Evolutionary conservation across 352 stramenopile genomes (phyloP).

Genomic region (Pythium phragmiticola): DNA sequence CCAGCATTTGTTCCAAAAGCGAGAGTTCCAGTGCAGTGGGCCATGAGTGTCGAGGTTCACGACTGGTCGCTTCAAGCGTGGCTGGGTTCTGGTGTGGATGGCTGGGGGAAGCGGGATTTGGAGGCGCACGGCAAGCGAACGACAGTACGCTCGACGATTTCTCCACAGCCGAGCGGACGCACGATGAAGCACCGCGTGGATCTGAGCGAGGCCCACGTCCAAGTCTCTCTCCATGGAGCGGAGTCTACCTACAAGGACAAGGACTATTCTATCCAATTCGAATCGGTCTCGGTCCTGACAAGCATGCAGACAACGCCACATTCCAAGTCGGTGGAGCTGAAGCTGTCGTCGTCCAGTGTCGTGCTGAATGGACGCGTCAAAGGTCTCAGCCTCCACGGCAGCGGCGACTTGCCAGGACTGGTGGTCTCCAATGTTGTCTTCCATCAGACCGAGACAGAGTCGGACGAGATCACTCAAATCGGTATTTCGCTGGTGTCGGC

Average conservation of each 20-base stretch:
- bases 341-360: conserved; percentile 12
- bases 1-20: neutral
- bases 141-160: conserved; percentile 10
- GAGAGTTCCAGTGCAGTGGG: conserved; percentile 17
- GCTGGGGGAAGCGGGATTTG: neutral
- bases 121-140: conserved; percentile 14
- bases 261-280: conserved; percentile 15
- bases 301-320: neutral
- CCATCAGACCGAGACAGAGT: conserved; percentile 13
- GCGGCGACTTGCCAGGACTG: conserved; percentile 2
- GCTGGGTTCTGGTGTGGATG: neutral
- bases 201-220: conserved; percentile 15
- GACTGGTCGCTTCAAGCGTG: conserved; percentile 20
- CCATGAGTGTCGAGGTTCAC: conserved; percentile 17
- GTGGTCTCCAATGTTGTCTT: conserved; percentile 15
- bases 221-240: conserved; percentile 4
- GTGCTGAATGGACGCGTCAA: conserved; percentile 9
- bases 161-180: conserved; percentile 16
- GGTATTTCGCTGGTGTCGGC: conserved; percentile 4
- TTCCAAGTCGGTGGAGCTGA: conserved; percentile 23
- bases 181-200: conserved; percentile 17
- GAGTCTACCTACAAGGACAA: neutral
- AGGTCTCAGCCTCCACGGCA: neutral
- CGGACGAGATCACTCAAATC: neutral
- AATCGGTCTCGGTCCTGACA: conserved; percentile 3